Conservation (phyloP, 441 rosid genomes). For the Macaranga tanarius region DNA sequence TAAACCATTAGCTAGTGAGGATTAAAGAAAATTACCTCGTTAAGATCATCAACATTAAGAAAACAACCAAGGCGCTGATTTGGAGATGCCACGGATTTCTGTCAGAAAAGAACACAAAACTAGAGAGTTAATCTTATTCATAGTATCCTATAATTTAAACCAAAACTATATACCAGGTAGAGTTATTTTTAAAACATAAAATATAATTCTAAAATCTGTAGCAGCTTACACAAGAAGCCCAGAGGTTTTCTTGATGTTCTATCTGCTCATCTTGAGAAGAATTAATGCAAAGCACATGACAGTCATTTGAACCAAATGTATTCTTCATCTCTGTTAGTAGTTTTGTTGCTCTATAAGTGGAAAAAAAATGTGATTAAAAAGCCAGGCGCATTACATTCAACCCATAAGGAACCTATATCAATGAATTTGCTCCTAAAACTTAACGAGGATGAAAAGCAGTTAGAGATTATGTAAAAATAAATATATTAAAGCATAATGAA, state of each 20-base stretch:
- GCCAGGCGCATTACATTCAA: not conserved
- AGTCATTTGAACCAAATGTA: conserved; percentile 77
- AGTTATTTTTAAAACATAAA: conserved; percentile 14
- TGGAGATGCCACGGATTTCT: conserved; percentile 63
- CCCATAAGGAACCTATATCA: not conserved
- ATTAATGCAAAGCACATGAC: conserved; percentile 85
- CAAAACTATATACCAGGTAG: conserved; percentile 22
- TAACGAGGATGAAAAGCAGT: not conserved
- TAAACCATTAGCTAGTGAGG: conserved; percentile 17
- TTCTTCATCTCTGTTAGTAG: conserved; percentile 84
- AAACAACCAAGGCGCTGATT: conserved; percentile 61
- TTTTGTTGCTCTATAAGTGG: conserved; percentile 68
- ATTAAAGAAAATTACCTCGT: conserved; percentile 52
- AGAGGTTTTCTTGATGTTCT: conserved; percentile 68
- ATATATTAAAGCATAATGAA: not conserved
- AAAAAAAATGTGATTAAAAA: conserved; percentile 13
- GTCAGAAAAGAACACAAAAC: conserved; percentile 39
- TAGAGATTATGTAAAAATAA: not conserved
- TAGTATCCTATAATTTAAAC: conserved; percentile 17
- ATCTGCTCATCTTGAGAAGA: conserved; percentile 74
- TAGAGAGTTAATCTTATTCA: conserved; percentile 26
- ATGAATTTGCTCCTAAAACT: not conserved
- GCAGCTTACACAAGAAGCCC: conserved; percentile 69
- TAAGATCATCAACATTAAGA: conserved; percentile 73
- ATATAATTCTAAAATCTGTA: conserved; percentile 25